Evolutionary conservation across 805 yeast species (phyloP), one percentile per base, ranked within the genome.

Genomic region (Hanseniaspora thailandica): DNA sequence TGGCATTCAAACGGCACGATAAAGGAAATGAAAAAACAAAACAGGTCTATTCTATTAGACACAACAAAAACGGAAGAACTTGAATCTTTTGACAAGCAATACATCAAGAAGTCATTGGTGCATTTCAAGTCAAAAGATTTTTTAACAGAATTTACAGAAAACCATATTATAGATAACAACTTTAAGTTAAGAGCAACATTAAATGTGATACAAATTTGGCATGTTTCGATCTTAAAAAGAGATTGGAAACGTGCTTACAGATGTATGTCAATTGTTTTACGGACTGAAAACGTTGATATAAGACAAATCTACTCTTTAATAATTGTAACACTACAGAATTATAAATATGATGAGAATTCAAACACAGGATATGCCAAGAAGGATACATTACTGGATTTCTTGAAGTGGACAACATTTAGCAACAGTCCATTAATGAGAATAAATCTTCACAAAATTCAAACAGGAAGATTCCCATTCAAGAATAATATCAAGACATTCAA

Each of bases 301-400:
- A 67, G 79, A 52, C 65, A 74, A 3, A 61, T 82, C 10, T 84
- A 89, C 89, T 76, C 83, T 0, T 35, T 81, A 0, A 88, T 84
- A 0, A 63, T 78, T 5, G 81, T 78, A 55, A 76, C 82, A 5
- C 60, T 82, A 22, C 60, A 61, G 31, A 57, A 61, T 23, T 26
- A 26, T 25, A 26, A 51, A 43, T 20, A 20, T 15, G 31, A 25
- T 17, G 31, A 25, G 12, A 19, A 22, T 5, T 13, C n/a, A 23
- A 20, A 35, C 8, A 10, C 23, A 4, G 35, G 43, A 10, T 38
- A 17, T 12, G 23, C 41, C 9, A 30, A 39, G 17, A 19, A 43
- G 30, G 48, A 33, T 25, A 35, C 40, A 10, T n/a, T 53, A 20
- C 30, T 34, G 19, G 48, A 46, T 19, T 43, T 43, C 19, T 31